A percentile compares a stretch with the other conserved stretches of the same genome.
Evolutionary conservation across 2,329 filamentous ascomycete genomes (phyloP).

Genomic region (Gaeumannomyces tritici): DNA sequence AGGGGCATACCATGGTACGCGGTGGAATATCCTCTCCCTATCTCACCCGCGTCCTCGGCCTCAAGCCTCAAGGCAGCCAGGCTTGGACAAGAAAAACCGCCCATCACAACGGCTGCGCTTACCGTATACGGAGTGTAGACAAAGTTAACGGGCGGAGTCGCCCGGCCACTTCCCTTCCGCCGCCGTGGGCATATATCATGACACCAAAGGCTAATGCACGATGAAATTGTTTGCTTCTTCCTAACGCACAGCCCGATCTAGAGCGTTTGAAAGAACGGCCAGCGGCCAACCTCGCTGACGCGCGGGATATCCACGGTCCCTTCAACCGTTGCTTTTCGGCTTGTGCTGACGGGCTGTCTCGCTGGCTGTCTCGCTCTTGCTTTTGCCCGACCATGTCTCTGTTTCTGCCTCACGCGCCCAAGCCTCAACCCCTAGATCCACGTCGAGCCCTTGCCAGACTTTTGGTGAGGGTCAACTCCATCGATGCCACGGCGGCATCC

Average conservation of each 20-base stretch:
- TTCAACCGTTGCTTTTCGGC: neutral
- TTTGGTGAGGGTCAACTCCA: neutral
- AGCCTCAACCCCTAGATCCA: neutral
- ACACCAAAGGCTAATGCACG: neutral
- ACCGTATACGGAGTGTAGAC: neutral
- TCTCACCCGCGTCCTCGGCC: too few relatives aligned
- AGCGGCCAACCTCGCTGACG: neutral
- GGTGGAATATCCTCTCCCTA: too few relatives aligned
- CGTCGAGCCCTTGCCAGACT: neutral
- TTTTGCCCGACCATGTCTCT: neutral
- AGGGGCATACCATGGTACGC: too few relatives aligned
- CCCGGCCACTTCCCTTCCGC: neutral
- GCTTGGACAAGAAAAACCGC: neutral
- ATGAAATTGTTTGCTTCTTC: neutral
- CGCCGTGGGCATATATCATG: neutral
- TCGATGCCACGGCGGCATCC: neutral
- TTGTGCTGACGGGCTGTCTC: too few relatives aligned
- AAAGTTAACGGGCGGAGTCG: neutral
- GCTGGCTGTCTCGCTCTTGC: neutral
- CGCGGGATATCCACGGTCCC: neutral
- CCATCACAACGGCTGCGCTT: neutral
- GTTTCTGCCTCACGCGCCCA: neutral
- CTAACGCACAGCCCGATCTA: neutral
- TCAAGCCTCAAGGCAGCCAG: neutral
- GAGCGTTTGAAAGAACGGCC: neutral